phyloP scores from a whole-genome alignment of 2,329 filamentous ascomycete genomes.

The Metarhizium anisopliae region DNA sequence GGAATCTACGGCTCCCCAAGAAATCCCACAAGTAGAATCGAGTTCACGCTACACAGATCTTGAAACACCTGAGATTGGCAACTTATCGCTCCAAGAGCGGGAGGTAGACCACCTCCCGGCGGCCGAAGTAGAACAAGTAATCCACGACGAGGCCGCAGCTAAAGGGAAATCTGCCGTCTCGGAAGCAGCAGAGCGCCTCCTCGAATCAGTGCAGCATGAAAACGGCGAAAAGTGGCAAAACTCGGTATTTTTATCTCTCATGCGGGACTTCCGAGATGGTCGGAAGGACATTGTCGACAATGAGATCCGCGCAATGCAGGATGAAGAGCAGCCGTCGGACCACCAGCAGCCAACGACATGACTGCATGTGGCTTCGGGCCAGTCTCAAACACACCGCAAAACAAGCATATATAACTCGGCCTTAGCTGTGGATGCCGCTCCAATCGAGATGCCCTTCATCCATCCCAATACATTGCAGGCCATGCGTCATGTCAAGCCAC shows the following conservation, averaged over 20 bases:
- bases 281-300: slow-evolving; percentile 34
- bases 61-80: slow-evolving; percentile 22
- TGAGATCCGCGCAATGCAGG: slow-evolving; percentile 25
- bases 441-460: neutral
- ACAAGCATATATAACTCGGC: neutral
- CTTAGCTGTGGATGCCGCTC: neutral
- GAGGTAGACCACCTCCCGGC: neutral
- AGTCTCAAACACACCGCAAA: neutral
- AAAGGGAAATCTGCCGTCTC: slow-evolving; percentile 28
- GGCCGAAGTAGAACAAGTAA: slow-evolving; percentile 7
- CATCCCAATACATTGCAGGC: neutral
- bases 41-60: slow-evolving; percentile 17
- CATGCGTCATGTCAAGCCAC: neutral
- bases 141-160: slow-evolving; percentile 6
- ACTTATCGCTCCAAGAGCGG: slow-evolving; percentile 18
- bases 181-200: slow-evolving; percentile 31
- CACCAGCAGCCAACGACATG: slow-evolving; percentile 6
- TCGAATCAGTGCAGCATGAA: slow-evolving; percentile 35
- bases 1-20: neutral
- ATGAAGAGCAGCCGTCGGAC: slow-evolving; percentile 5
- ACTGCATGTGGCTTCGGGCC: slow-evolving; percentile 3
- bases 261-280: slow-evolving; percentile 36
- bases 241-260: slow-evolving; percentile 33
- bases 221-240: slow-evolving; percentile 38
- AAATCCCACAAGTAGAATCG: neutral